Percentiles rank a stretch among this genome's conserved stretches.
Conservation (phyloP, 768 basidiomycete species). For the Lentinula aciculospora region DNA sequence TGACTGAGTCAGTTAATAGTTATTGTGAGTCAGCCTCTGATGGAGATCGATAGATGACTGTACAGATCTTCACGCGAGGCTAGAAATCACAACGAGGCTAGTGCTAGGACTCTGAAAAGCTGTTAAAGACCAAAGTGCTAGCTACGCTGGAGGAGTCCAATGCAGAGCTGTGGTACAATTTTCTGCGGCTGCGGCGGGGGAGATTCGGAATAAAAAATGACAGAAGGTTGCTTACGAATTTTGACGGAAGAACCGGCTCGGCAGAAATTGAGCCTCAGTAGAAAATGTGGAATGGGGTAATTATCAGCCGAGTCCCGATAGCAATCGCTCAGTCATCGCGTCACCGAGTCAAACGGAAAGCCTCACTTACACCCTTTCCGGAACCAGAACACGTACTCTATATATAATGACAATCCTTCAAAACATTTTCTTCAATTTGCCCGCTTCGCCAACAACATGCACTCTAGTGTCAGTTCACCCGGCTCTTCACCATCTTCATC, state of each 20-base stretch:
- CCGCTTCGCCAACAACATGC: background rate
- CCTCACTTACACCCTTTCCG: background rate
- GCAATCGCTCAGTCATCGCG: background rate
- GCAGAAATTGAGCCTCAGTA: background rate
- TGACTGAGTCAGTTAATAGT: background rate
- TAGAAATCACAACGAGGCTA: background rate
- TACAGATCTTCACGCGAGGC: background rate
- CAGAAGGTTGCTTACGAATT: background rate
- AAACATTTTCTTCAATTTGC: background rate
- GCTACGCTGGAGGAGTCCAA: background rate
- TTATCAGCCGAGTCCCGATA: background rate
- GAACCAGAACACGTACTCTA: background rate
- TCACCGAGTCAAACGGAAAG: background rate
- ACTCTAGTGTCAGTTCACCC: background rate
- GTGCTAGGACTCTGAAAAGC: background rate
- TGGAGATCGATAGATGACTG: background rate
- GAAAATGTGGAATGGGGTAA: background rate
- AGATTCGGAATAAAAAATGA: background rate
- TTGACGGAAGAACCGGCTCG: background rate
- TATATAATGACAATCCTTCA: background rate
- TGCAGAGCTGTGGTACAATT: background rate
- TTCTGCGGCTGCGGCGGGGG: background rate
- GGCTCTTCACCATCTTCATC: slow-evolving; percentile 5
- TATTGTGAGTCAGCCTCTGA: background rate
- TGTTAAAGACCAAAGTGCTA: background rate